Base-by-base conservation (phyloP, 495 filamentous ascomycete species). In the Lasiosphaeria miniovina region DNA sequence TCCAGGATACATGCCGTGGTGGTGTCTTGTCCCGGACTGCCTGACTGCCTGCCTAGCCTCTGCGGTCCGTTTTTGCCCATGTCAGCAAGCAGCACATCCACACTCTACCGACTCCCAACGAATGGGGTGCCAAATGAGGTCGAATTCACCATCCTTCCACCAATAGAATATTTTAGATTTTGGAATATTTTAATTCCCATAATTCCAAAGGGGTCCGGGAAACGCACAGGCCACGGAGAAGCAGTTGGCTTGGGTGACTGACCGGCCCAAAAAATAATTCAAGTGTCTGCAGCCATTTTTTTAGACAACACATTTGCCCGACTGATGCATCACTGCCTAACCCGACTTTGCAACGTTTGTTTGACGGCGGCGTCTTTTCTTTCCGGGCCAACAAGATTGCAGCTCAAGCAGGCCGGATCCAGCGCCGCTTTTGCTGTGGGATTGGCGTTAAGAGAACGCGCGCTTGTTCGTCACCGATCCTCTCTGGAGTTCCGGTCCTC, bases 321-420 rank as follows among this genome's bases (percentile, higher is more conserved):
- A 77, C 66, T 67, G 69, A 73, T 75, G 77, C 77, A 79, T 74
- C 71, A 75, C 76, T 77, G 77, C 77, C 77, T 79, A 76, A 80
- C 75, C 72, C 71, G 69, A 65, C 73, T 71, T 71, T 72, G 55
- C 61, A 63, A 67, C 63, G 45, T 72, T 67, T 67, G 72, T 68
- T 72, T 73, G 67, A 69, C 59, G 45, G 65, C 66, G 45, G 50
- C 64, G 52, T 61, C 41, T 58, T 58, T 46, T 48, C 61, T 60
- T 57, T 52, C 61, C 63, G 63, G 68, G 57, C 69, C 74, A 74
- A 72, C 69, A 61, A 71, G 56, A 64, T 40, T 34, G 58, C 65
- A 49, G 45, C 40, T 55, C 15, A 24, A 46, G 54, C 38, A 57
- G 33, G 55, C 59, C 57, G 63, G 72, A 72, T 75, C 66, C 61